phyloP scores from a whole-genome alignment of 441 rosid species.

The Lagerstroemia fauriei region DNA sequence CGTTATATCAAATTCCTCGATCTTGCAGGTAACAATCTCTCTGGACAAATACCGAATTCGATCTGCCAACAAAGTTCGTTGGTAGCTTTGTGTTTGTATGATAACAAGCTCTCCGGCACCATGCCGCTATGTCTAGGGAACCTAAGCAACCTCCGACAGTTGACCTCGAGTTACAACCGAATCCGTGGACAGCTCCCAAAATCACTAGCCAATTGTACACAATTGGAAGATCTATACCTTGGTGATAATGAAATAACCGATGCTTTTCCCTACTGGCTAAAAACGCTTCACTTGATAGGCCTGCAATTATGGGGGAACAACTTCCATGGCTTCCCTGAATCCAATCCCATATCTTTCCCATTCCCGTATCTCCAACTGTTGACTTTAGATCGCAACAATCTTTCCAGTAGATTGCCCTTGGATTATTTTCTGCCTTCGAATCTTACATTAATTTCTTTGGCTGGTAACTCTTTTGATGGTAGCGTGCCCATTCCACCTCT shows the following conservation, averaged over 20 bases:
- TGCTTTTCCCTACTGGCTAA: background rate
- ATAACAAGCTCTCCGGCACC: slow-evolving; percentile 1
- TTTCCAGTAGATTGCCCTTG: background rate
- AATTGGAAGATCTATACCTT: background rate
- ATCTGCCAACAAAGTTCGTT: background rate
- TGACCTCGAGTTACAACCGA: background rate
- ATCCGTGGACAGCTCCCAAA: background rate
- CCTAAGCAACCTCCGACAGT: background rate
- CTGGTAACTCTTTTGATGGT: background rate
- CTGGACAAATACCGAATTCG: background rate
- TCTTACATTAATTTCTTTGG: background rate
- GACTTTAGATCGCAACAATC: background rate
- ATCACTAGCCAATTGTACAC: background rate
- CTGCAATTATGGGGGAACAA: background rate
- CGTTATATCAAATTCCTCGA: background rate
- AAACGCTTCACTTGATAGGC: background rate
- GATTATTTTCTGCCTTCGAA: background rate
- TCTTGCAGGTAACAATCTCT: slow-evolving; percentile 11
- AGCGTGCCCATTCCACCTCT: background rate
- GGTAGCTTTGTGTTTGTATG: background rate
- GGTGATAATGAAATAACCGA: slow-evolving; percentile 1
- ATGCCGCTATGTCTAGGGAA: slow-evolving; percentile 8
- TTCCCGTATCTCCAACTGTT: background rate
- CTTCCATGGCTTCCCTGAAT: background rate
- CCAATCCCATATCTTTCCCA: background rate